These are phyloP conservation scores for Penicillium cosmopolitanum DNA, from an alignment of 495 filamentous ascomycete genomes.

Conservation along the genomic window DNA sequence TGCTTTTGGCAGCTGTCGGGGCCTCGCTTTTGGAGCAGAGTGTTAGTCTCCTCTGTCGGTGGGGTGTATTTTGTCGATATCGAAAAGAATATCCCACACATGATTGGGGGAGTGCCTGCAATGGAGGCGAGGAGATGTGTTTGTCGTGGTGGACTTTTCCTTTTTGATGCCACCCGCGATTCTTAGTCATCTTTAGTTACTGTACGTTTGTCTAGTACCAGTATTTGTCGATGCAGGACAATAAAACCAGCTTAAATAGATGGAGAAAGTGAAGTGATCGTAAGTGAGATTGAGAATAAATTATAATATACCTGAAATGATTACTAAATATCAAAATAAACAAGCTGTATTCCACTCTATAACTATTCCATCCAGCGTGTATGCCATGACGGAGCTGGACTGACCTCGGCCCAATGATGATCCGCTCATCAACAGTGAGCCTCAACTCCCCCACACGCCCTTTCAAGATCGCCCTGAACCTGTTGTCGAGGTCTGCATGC, in stretches of 20 bases:
- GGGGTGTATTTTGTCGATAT: slow-evolving; percentile 33
- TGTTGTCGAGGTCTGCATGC: slow-evolving; percentile 57
- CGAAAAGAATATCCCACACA: slow-evolving; percentile 72
- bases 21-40: slow-evolving; percentile 54
- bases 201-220: neutral
- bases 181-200: slow-evolving; percentile 21
- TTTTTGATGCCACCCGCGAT: slow-evolving; percentile 1
- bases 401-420: slow-evolving; percentile 31
- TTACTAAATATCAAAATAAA: neutral
- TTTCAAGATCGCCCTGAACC: slow-evolving; percentile 29
- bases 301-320: neutral
- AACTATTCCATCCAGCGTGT: too few species aligned
- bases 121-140: neutral
- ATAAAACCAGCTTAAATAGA: too few species aligned
- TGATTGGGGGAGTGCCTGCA: slow-evolving; percentile 29
- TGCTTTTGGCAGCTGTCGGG: slow-evolving; percentile 57
- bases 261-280: too few species aligned
- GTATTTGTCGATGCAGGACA: too few species aligned
- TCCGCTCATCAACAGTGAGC: slow-evolving; percentile 34
- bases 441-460: slow-evolving; percentile 20
- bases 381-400: too few species aligned
- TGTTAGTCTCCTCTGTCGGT: slow-evolving; percentile 45
- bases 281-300: neutral
- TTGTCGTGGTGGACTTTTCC: neutral
- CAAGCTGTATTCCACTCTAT: too few species aligned